Percentiles rank a stretch among this genome's conserved stretches.
These are phyloP conservation scores for Lachancea waltii DNA, from an alignment of 805 yeast species.

Conservation along the genomic window DNA sequence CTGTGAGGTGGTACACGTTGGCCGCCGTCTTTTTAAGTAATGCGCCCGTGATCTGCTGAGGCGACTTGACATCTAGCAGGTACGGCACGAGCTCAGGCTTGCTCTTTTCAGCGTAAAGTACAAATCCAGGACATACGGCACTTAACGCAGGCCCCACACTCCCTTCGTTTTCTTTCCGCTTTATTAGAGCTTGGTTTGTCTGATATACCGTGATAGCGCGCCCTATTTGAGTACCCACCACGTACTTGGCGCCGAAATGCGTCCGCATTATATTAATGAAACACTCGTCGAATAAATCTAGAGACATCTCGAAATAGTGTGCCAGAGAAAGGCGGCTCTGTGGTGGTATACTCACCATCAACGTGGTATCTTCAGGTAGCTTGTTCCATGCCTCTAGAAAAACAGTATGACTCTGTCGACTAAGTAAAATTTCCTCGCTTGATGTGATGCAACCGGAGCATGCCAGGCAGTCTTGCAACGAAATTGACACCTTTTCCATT, in stretches of 20 bases:
- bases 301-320: conserved; percentile 46
- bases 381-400: conserved; percentile 52
- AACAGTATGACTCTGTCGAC: conserved; percentile 83
- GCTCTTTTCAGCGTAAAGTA: conserved; percentile 90
- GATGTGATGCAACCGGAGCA: conserved; percentile 97
- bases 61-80: conserved; percentile 71
- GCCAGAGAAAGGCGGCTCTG: conserved; percentile 83
- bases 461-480: conserved; percentile 88
- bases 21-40: conserved; percentile 48
- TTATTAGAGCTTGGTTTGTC: conserved; percentile 37
- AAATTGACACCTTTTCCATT: conserved; percentile 76
- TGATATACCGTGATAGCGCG: conserved; percentile 56
- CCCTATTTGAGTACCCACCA: conserved; percentile 83
- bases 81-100: conserved; percentile 76
- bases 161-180: conserved; percentile 11
- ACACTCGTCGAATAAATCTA: conserved; percentile 55
- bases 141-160: conserved; percentile 47
- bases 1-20: conserved; percentile 66
- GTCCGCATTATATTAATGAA: conserved; percentile 50
- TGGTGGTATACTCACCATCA: conserved; percentile 77
- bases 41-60: conserved; percentile 89
- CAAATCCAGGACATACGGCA: conserved; percentile 93
- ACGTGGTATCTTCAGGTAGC: conserved; percentile 34
- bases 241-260: conserved; percentile 56
- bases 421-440: conserved; percentile 90